Percentiles rank a stretch among this genome's conserved stretches.
These are phyloP conservation scores for Mycosphaerella sp. DNA, from an alignment of 2,329 filamentous ascomycete species.

Conservation along the genomic window DNA sequence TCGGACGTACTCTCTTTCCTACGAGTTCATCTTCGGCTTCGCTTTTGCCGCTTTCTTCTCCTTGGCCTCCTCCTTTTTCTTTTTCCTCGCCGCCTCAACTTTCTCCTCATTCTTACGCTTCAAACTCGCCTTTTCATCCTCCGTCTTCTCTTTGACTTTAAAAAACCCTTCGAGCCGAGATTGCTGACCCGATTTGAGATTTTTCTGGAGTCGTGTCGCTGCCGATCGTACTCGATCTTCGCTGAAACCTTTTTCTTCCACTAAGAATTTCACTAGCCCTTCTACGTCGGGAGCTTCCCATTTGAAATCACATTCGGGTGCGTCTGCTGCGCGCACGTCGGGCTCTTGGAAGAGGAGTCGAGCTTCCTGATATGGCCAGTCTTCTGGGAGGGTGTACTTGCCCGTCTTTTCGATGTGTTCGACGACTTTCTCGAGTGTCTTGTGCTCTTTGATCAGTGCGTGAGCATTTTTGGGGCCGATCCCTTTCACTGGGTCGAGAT, in stretches of 20 bases:
- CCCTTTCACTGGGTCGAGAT: constrained; percentile 93
- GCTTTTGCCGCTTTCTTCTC: constrained; percentile 87
- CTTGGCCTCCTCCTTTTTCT: constrained; percentile 88
- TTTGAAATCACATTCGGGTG: constrained; percentile 90
- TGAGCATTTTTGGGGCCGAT: constrained; percentile 86
- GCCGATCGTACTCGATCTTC: constrained; percentile 84
- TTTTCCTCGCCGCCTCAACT: constrained; percentile 89
- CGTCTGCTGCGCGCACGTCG: constrained; percentile 75
- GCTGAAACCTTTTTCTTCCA: constrained; percentile 91
- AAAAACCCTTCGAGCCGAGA: constrained; percentile 93
- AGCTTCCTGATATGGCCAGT: constrained; percentile 92
- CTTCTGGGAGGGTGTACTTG: constrained; percentile 83
- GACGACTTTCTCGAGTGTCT: constrained; percentile 78
- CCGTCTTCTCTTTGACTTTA: constrained; percentile 83
- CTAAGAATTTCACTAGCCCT: constrained; percentile 80
- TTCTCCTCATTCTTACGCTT: constrained; percentile 96
- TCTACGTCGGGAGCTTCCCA: constrained; percentile 93
- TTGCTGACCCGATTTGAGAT: constrained; percentile 84
- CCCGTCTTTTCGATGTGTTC: constrained; percentile 69
- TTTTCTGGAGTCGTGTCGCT: constrained; percentile 76
- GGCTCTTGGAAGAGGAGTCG: constrained; percentile 87
- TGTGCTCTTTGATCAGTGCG: constrained; percentile 89
- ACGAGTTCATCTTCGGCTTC: constrained; percentile 54
- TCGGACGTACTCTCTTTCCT: neutral
- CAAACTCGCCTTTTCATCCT: constrained; percentile 71